These are phyloP conservation scores for Diplodia mutila DNA, from an alignment of 2,329 filamentous ascomycete genomes.

Conservation along the genomic window DNA sequence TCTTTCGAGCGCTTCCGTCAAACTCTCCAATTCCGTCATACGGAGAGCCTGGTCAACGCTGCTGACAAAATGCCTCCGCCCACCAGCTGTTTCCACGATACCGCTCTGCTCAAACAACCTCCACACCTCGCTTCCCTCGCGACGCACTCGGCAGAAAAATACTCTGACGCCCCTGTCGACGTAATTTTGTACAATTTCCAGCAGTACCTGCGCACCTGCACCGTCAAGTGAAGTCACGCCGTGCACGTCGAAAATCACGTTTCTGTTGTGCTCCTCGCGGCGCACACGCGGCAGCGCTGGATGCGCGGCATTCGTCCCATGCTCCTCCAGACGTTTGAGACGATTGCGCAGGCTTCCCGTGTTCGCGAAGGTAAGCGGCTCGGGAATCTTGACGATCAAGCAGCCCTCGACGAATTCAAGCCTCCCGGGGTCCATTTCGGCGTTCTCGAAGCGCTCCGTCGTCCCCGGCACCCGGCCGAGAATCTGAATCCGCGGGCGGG, in stretches of 20 bases:
- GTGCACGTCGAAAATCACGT: slow-evolving; percentile 95
- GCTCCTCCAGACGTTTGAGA: slow-evolving; percentile 80
- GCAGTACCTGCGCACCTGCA: slow-evolving; percentile 86
- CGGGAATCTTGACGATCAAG: slow-evolving; percentile 95
- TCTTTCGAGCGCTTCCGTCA: slow-evolving; percentile 32
- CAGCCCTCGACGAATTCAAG: slow-evolving; percentile 91
- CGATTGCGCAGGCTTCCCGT: slow-evolving; percentile 88
- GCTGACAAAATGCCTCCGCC: slow-evolving; percentile 74
- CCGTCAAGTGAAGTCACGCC: slow-evolving; percentile 96
- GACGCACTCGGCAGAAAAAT: slow-evolving; percentile 68
- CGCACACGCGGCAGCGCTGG: slow-evolving; percentile 83
- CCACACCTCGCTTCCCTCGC: slow-evolving; percentile 63
- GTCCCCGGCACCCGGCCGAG: slow-evolving; percentile 86
- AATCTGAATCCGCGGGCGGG: slow-evolving; percentile 93
- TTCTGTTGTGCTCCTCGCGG: slow-evolving; percentile 78
- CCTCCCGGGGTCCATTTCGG: slow-evolving; percentile 70
- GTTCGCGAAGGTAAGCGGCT: slow-evolving; percentile 95
- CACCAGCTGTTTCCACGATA: slow-evolving; percentile 82
- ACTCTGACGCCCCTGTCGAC: slow-evolving; percentile 75
- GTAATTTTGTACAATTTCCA: slow-evolving; percentile 85
- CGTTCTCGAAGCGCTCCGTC: slow-evolving; percentile 77
- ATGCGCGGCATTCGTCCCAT: slow-evolving; percentile 83
- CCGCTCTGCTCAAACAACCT: slow-evolving; percentile 75
- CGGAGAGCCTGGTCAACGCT: slow-evolving; percentile 84
- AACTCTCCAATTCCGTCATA: slow-evolving; percentile 73